phyloP scores from a whole-genome alignment of 1,284 basidiomycete genomes.

The Cerrena zonata region DNA sequence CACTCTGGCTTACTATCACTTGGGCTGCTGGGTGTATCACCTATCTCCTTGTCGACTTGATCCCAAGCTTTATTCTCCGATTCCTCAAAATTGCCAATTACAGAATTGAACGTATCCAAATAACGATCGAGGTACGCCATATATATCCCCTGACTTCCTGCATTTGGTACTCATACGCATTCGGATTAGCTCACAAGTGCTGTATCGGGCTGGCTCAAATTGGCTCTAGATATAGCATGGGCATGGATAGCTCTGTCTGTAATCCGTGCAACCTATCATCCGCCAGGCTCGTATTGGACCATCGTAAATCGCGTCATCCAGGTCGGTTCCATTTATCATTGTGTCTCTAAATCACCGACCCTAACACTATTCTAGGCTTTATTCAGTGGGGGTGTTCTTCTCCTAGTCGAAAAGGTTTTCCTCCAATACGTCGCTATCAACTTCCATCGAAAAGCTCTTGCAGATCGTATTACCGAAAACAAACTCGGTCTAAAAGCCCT shows the following conservation, averaged over 20 bases:
- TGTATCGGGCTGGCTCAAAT: conserved; percentile 65
- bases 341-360: no score
- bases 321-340: conserved; percentile 29
- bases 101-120: conserved; percentile 58
- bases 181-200: conserved; percentile 55
- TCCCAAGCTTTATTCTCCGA: conserved; percentile 53
- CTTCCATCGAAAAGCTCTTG: conserved; percentile 69
- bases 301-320: conserved; percentile 67
- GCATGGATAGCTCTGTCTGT: conserved; percentile 67
- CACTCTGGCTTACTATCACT: conserved; percentile 63
- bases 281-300: conserved; percentile 61
- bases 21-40: conserved; percentile 64
- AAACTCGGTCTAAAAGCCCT: conserved; percentile 61
- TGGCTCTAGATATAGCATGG: conserved; percentile 60
- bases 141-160: background rate
- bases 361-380: conserved; percentile 40
- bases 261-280: conserved; percentile 50
- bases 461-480: conserved; percentile 68
- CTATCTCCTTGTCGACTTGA: conserved; percentile 56
- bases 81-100: conserved; percentile 52
- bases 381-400: conserved; percentile 56
- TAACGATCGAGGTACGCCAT: conserved; percentile 54
- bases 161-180: background rate
- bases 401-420: conserved; percentile 67
- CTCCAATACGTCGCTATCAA: conserved; percentile 72